Percentiles rank a stretch among this genome's conserved stretches.
phyloP scores from a whole-genome alignment of 768 basidiomycete genomes.

The Cystobasidium ongulense region DNA sequence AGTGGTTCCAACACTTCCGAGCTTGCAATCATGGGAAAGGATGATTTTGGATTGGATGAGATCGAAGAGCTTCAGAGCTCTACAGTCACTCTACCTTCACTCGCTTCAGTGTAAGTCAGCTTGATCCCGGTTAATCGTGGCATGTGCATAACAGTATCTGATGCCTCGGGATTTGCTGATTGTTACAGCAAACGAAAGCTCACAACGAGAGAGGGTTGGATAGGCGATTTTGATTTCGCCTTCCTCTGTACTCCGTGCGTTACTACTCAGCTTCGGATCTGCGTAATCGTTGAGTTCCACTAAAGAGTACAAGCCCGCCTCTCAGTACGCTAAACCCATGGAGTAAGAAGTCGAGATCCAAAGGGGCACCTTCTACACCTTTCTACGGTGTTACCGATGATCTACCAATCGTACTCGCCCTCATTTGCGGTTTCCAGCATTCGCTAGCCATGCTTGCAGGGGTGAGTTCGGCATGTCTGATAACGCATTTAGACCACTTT shows the following conservation, averaged over 20 bases:
- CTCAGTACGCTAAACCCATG: conserved; percentile 65
- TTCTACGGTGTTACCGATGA: conserved; percentile 69
- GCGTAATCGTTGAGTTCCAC: too few species aligned
- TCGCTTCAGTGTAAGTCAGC: neutral
- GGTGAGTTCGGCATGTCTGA: neutral
- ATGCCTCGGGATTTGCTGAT: neutral
- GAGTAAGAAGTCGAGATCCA: conserved; percentile 44
- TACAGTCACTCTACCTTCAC: neutral
- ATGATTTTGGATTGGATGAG: neutral
- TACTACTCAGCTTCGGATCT: neutral
- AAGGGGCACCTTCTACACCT: conserved; percentile 51
- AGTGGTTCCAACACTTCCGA: too few species aligned
- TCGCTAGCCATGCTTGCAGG: conserved; percentile 45
- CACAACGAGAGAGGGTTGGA: conserved; percentile 60
- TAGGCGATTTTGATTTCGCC: conserved; percentile 65
- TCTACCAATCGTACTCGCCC: conserved; percentile 63
- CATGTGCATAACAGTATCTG: neutral
- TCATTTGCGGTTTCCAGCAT: conserved; percentile 55
- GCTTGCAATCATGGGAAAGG: neutral
- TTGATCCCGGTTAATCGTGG: too few species aligned
- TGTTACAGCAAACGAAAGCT: conserved; percentile 44
- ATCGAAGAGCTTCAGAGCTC: neutral
- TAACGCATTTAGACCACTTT: neutral
- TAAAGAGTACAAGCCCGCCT: conserved; percentile 48
- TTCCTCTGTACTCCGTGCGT: conserved; percentile 48